Evolutionary conservation across 208 protist genomes (phyloP), one percentile per base, ranked within the genome.

Genomic region (Blechomonas ayalai): DNA sequence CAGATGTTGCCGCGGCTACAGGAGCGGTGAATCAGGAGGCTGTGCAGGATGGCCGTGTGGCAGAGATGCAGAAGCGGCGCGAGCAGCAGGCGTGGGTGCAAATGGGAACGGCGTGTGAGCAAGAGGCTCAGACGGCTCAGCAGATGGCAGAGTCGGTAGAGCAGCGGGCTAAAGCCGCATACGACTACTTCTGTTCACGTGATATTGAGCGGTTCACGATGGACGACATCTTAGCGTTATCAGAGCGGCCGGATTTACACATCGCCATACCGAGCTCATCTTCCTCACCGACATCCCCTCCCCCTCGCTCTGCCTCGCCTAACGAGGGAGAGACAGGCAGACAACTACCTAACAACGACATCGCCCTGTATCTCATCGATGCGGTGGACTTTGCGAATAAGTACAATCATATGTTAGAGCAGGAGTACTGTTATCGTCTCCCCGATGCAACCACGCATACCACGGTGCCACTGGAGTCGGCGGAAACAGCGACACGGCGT

Each of bases 391-490:
- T 94, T 31, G 73, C 77, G n/a, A 49, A 56, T 8, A 52, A 74
- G 25, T 75, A 90, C 63, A 90, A 91, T 53, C 61, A 73, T 43
- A 55, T 59, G 32, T 62, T 94, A 9, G 67, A 70, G 33, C 67
- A 52, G 29, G 74, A 78, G 58, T 91, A 90, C 59, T 79, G 81
- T 15, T 90, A 86, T 64, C 20, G 20, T 27, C 20, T 34, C 3
- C 31, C 18, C 2, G 28, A 19, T 8, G 53, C 64, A 18, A 72
- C 42, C 55, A 49, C 57, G 23, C 55, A 64, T 39, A 45, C 59
- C 5, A 46, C 66, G 18, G 34, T 38, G 7, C 32, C 15, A 24
- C 16, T 24, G 34, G 15, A 15, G 20, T 34, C 16, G 7, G 18
- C 12, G 22, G 8, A 33, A 31, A 7, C 41, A 10, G 34, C 18